Percentiles rank a stretch among this genome's conserved stretches.
Evolutionary conservation across 345 rosid genomes (phyloP).

Genomic region (Populus deltoides): DNA sequence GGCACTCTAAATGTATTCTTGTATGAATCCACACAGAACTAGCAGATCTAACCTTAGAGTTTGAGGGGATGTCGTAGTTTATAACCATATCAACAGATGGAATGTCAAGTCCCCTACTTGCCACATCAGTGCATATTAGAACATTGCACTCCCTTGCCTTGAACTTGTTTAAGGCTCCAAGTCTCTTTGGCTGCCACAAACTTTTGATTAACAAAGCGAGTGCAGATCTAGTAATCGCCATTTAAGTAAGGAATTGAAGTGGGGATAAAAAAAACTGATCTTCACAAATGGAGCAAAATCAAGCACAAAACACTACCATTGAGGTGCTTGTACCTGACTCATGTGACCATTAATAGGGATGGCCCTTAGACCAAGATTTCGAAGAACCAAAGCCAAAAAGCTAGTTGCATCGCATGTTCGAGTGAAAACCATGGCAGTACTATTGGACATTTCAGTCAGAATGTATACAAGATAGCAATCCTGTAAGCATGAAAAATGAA

Average conservation of each 20-base stretch:
- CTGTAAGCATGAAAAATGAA: slow-evolving; percentile 39
- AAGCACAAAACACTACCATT: neutral
- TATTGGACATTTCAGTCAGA: slow-evolving; percentile 64
- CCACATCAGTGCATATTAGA: slow-evolving; percentile 93
- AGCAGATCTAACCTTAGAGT: slow-evolving; percentile 52
- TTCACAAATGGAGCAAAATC: neutral
- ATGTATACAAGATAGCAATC: slow-evolving; percentile 89
- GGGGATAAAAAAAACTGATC: slow-evolving; percentile 1
- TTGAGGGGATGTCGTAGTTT: slow-evolving; percentile 87
- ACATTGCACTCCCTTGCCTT: slow-evolving; percentile 92
- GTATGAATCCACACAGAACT: neutral
- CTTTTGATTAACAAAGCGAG: slow-evolving; percentile 4
- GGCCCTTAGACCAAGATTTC: slow-evolving; percentile 86
- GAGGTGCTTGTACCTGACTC: slow-evolving; percentile 58
- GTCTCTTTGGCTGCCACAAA: slow-evolving; percentile 71
- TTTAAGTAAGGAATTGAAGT: neutral
- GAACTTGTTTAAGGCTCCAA: slow-evolving; percentile 90
- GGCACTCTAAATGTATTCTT: neutral
- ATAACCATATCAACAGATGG: slow-evolving; percentile 94
- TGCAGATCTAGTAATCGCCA: neutral
- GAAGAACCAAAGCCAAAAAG: slow-evolving; percentile 66
- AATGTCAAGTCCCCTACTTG: slow-evolving; percentile 97
- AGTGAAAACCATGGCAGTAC: slow-evolving; percentile 89
- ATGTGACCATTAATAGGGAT: slow-evolving; percentile 96
- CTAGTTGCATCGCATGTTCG: slow-evolving; percentile 88